Percentiles rank a stretch among this genome's conserved stretches.
phyloP scores from a whole-genome alignment of 805 yeast genomes.

The Cyberlindnera subsufficiens region DNA sequence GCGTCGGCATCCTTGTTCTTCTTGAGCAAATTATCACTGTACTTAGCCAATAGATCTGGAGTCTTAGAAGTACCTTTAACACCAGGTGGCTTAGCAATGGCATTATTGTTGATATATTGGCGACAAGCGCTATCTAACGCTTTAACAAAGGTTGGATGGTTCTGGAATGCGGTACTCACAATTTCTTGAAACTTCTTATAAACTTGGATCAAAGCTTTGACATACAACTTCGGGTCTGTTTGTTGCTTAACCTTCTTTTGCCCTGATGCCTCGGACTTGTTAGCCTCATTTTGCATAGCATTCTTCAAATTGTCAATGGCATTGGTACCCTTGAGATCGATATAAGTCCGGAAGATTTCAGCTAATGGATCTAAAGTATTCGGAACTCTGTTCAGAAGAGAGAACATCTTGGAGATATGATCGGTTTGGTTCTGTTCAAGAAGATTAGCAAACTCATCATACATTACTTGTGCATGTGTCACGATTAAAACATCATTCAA shows the following conservation, averaged over 20 bases:
- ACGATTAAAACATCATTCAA: conserved; percentile 73
- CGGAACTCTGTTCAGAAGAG: conserved; percentile 71
- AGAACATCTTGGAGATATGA: conserved; percentile 75
- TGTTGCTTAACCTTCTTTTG: conserved; percentile 26
- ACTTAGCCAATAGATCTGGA: conserved; percentile 87
- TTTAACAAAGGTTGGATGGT: conserved; percentile 72
- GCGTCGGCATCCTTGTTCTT: conserved; percentile 64
- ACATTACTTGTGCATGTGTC: conserved; percentile 69
- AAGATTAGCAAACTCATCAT: conserved; percentile 69
- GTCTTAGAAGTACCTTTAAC: conserved; percentile 55
- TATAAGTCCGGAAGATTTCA: conserved; percentile 63
- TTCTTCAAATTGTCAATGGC: conserved; percentile 54
- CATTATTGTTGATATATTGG: conserved; percentile 73
- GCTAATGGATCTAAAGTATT: conserved; percentile 75
- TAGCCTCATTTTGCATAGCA: conserved; percentile 19
- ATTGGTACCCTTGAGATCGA: conserved; percentile 55
- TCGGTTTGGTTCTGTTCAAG: conserved; percentile 66
- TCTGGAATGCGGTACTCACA: conserved; percentile 61
- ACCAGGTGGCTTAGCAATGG: conserved; percentile 56
- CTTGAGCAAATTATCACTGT: conserved; percentile 77
- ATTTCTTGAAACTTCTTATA: conserved; percentile 62
- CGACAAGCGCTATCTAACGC: conserved; percentile 89
- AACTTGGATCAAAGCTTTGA: conserved; percentile 67
- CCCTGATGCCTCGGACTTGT: conserved; percentile 12
- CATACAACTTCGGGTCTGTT: conserved; percentile 71